Conservation (phyloP, 805 yeast genomes). For the Starmerella vaccinii region DNA sequence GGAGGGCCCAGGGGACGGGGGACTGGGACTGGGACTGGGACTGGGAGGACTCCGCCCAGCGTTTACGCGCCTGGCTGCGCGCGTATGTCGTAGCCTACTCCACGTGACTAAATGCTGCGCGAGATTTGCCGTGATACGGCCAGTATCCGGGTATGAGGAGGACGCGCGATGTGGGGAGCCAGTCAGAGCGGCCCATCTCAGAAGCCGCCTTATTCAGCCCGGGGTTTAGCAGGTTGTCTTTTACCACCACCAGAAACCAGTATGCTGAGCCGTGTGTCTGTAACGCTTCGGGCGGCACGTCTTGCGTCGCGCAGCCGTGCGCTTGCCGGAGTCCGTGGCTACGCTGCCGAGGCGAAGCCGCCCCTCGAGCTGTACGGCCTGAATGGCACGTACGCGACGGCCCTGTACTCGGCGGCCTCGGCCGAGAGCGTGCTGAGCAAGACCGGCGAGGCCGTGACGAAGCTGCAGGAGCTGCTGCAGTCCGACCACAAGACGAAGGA, state of each 20-base stretch:
- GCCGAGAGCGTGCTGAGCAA: slow-evolving; percentile 67
- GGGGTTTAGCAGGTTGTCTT: no score
- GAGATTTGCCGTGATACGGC: no score
- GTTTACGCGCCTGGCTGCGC: no score
- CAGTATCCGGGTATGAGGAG: no score
- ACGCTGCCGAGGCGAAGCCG: slow-evolving; percentile 61
- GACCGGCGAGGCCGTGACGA: slow-evolving; percentile 53
- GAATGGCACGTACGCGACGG: slow-evolving; percentile 95
- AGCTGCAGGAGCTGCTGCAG: slow-evolving; percentile 45
- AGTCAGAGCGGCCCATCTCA: slow-evolving; percentile 12
- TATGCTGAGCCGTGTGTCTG: slow-evolving; percentile 20
- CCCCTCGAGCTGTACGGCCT: slow-evolving; percentile 91
- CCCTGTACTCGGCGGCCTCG: slow-evolving; percentile 83
- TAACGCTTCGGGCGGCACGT: slow-evolving; percentile 18
- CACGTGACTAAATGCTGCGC: no score
- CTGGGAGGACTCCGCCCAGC: no score
- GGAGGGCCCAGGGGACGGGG: no score
- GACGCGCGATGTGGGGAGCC: slow-evolving; percentile 9
- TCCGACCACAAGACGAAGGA: slow-evolving; percentile 54
- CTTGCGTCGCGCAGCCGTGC: slow-evolving; percentile 15
- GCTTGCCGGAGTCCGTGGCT: slow-evolving; percentile 19
- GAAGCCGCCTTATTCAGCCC: slow-evolving; percentile 15
- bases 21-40: no score
- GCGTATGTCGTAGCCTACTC: no score
- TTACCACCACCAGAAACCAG: not conserved